These are phyloP conservation scores for Skeletonema potamos DNA, from an alignment of 108 stramenopile genomes.

Conservation along the genomic window DNA sequence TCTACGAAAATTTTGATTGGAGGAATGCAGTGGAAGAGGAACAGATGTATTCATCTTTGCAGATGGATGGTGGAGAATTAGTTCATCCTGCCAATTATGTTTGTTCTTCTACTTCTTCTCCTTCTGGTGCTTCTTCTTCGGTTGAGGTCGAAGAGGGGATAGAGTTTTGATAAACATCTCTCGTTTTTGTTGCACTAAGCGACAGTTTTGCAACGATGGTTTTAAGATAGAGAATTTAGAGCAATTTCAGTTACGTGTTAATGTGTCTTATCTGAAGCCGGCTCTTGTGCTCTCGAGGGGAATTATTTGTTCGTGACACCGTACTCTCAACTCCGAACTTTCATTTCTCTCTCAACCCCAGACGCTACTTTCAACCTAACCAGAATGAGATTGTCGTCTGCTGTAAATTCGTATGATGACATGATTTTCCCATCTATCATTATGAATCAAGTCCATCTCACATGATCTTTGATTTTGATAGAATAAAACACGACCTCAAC, in stretches of 20 bases:
- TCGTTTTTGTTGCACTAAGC: not conserved
- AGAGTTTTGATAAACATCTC: not conserved
- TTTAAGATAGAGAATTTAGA: not conserved
- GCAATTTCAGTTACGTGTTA: not conserved
- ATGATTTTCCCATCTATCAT: too few relatives aligned
- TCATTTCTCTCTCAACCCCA: too few relatives aligned
- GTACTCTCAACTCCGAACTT: too few relatives aligned
- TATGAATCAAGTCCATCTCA: not conserved
- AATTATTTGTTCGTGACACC: too few relatives aligned
- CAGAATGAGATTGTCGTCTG: too few relatives aligned
- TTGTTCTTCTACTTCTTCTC: not conserved
- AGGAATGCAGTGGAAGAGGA: slow-evolving; percentile 42
- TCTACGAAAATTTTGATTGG: slow-evolving; percentile 62
- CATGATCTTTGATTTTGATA: too few relatives aligned
- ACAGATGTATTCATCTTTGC: slow-evolving; percentile 9
- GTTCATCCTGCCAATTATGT: slow-evolving; percentile 14
- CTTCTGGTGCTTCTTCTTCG: not conserved
- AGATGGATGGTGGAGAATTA: not conserved
- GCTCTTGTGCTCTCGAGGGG: too few relatives aligned
- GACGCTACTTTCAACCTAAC: too few relatives aligned
- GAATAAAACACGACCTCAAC: too few relatives aligned
- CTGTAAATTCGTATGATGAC: too few relatives aligned
- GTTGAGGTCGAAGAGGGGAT: too few relatives aligned
- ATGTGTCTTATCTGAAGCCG: too few relatives aligned
- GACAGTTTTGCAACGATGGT: not conserved